Evolutionary conservation across 257 asterid genomes (phyloP).

Genomic region (Nemophila menziesii): DNA sequence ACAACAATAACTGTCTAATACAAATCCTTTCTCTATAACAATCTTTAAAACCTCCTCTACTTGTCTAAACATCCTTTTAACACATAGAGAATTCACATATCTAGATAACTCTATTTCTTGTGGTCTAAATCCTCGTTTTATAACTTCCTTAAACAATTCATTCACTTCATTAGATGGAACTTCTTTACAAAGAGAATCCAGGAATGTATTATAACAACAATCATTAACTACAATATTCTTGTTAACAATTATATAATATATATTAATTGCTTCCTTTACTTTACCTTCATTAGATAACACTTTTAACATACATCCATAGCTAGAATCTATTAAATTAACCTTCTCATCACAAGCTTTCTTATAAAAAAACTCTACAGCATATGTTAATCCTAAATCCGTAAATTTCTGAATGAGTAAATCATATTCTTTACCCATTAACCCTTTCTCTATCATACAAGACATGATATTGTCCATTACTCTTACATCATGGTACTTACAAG

Average conservation of each 20-base stretch:
- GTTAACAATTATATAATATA: conserved; percentile 21
- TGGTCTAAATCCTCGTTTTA: conserved; percentile 27
- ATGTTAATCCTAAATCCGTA: conserved; percentile 34
- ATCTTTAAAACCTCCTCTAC: conserved; percentile 43
- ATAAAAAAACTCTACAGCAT: conserved; percentile 47
- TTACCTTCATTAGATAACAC: conserved; percentile 40
- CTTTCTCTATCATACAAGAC: conserved; percentile 33
- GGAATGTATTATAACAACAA: conserved; percentile 35
- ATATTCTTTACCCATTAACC: conserved; percentile 24
- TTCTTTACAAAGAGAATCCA: conserved; percentile 40
- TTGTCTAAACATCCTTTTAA: conserved; percentile 36
- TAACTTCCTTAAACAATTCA: conserved; percentile 37
- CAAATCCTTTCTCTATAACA: conserved; percentile 30
- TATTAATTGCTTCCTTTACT: conserved; percentile 33
- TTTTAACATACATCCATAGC: conserved; percentile 45
- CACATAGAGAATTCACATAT: conserved; percentile 33
- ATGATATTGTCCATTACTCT: conserved; percentile 30
- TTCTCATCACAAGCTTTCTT: conserved; percentile 27
- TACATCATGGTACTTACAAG: conserved; percentile 36
- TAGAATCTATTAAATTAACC: conserved; percentile 24
- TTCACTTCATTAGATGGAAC: conserved; percentile 34
- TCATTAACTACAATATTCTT: conserved; percentile 21
- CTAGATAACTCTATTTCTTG: conserved; percentile 25
- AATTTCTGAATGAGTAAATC: conserved; percentile 41
- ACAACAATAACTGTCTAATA: conserved; percentile 38